Base-by-base conservation (phyloP, 345 rosid species). In the Bruguiera gymnorhiza region DNA sequence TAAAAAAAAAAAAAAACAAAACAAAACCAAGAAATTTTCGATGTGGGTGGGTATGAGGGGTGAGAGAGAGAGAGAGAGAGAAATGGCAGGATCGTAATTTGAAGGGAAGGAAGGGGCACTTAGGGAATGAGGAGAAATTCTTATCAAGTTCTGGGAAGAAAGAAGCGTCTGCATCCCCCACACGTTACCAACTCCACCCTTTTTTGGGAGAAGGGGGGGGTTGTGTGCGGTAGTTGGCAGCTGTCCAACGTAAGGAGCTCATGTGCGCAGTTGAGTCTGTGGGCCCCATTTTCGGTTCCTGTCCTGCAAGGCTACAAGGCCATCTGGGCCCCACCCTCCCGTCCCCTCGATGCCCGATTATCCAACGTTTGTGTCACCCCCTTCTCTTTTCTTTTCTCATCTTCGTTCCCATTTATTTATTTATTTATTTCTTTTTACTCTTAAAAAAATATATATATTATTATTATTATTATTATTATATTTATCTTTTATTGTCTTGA, bases 211-310 rank as follows among this genome's bases (percentile, higher is more conserved):
- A 13, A 2, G 50, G 18, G 50, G 50, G 15, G 3, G 3, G 2
- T 2, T 0, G 15, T 7, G 39, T 7, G 76, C 26, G 66, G 55
- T 73, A 6, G 79, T 79, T 76, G 83, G 80, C 62, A 65, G 77
- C 77, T 62, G 70, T 75, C 74, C 62, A 62, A 70, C 76, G 80
- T 72, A 65, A 63, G 78, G 43, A 63, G 78, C 52, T 59, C 83
- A 80, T 73, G 80, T 76, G 78, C 63, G 6, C 43, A 43, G 69
- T 69, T 69, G 80, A 60, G 76, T 70, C 71, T 54, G 74, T 32
- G 67, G 76, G 51, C 32, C 75, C 75, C 75, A 62, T 63, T 0
- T 30, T 43, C 34, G 20, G 4, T 3, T 15, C 39, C 24, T 23
- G 5, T 15, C 36, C 19, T 23, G 23, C 0, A 39, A 3, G 52